Conservation (phyloP, 1,284 basidiomycete genomes). For the Pseudozyma sp. region DNA sequence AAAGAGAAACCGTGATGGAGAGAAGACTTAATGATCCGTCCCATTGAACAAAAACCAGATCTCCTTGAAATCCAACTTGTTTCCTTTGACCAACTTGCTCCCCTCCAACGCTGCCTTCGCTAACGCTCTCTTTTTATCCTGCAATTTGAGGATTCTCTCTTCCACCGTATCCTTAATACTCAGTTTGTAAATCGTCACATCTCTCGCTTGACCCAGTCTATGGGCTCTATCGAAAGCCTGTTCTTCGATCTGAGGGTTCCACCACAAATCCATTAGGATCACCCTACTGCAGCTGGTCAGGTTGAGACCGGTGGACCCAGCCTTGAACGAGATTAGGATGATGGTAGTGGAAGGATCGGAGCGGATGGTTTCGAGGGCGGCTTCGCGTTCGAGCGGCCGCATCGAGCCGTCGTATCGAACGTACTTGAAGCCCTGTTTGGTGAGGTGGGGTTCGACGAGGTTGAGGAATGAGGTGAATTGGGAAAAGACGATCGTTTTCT, state of each 20-base stretch:
- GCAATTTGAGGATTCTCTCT: constrained; percentile 81
- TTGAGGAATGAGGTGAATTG: constrained; percentile 93
- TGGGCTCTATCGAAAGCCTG: constrained; percentile 96
- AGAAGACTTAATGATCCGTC: constrained; percentile 8
- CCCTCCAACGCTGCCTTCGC: constrained; percentile 87
- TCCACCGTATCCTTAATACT: constrained; percentile 90
- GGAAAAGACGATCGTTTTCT: constrained; percentile 85
- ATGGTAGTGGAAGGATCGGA: constrained; percentile 75
- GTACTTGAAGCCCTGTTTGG: constrained; percentile 76
- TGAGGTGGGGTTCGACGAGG: constrained; percentile 84
- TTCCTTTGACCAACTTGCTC: constrained; percentile 81
- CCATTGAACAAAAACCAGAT: constrained; percentile 53
- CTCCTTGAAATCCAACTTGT: constrained; percentile 62
- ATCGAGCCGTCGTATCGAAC: constrained; percentile 92
- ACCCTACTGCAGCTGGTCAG: constrained; percentile 94
- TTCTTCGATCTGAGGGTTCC: constrained; percentile 74
- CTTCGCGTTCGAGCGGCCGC: constrained; percentile 80
- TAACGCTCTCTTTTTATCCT: constrained; percentile 82
- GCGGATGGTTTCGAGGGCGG: constrained; percentile 80
- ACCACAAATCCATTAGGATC: constrained; percentile 93
- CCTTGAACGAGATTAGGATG: constrained; percentile 96
- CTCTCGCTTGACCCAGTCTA: constrained; percentile 84
- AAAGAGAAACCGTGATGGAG: not conserved
- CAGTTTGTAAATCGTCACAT: constrained; percentile 93
- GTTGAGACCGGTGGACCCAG: constrained; percentile 93